Evolutionary conservation across 75 land plant species (phyloP), one percentile per base, ranked within the genome.

Genomic region (Picea glauca): DNA sequence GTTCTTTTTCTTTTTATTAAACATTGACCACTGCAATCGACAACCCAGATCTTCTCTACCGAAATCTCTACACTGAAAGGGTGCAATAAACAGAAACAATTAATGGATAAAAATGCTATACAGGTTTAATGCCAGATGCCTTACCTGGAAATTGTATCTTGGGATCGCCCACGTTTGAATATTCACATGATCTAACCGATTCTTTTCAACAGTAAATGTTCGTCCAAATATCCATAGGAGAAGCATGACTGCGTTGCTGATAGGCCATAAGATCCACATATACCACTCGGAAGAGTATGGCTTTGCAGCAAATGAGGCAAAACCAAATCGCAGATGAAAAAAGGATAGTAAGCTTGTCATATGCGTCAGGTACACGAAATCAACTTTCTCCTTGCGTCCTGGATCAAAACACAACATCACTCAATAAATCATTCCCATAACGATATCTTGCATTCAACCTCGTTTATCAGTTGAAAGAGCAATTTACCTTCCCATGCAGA

Each of bases 161-260:
- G 98, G 96, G 11, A 94, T 81, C 1, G 81, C 83, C 95, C 98
- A 94, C 12, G 96, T 87, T 75, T 93, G 90, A 66, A 89, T 80
- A 6, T 72, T 83, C 31, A 94, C 80, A 6, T 81, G 83, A 15
- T 85, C 79, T 30, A 93, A 58, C 5, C 2, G 32, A 21, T 91
- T 84, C 31, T 89, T 87, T 70, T 94, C 98, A 0, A 81, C 80
- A 2, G 81, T 83, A 74, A 94, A 90, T 0, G 94, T 79, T 5
- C 59, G 54, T 5, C 88, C 87, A 76, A 75, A 84, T 0, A 82
- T 35, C 84, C 85, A 81, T n/a, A 85, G 81, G 1, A 92, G 14
- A 32, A 84, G n/a, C 85, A 83, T 81, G 11, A 83, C 66, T 21
- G 73, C 81, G 12, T 68, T 63, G 0, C 92, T 86, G 1, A 94